Conservation (phyloP, 2,329 filamentous ascomycete genomes). For the Orbilia quercus region DNA sequence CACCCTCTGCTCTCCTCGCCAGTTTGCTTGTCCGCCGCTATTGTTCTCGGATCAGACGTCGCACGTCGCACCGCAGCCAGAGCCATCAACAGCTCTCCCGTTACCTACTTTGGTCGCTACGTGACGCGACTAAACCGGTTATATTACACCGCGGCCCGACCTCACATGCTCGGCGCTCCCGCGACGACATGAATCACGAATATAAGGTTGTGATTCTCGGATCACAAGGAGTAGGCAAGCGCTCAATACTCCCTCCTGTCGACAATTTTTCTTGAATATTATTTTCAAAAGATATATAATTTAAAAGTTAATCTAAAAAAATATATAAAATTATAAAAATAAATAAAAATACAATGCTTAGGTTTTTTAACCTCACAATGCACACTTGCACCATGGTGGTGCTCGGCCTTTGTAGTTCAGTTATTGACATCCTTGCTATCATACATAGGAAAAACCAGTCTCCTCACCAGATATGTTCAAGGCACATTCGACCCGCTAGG, state of each 20-base stretch:
- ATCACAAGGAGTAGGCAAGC: constrained; percentile 57
- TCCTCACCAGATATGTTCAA: constrained; percentile 59
- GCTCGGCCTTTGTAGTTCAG: too few species aligned
- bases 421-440: neutral
- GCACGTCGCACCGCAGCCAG: neutral
- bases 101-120: neutral
- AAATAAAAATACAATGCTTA: too few species aligned
- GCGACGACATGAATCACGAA: constrained; percentile 50
- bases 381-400: too few species aligned
- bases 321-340: too few species aligned
- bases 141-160: constrained; percentile 1
- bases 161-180: constrained; percentile 14
- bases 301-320: too few species aligned
- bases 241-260: constrained; percentile 18
- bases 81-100: neutral
- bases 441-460: constrained; percentile 47
- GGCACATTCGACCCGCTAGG: constrained; percentile 60
- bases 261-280: neutral
- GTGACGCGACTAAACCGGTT: neutral
- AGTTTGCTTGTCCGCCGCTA: too few species aligned
- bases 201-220: constrained; percentile 57
- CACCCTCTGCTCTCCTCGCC: too few species aligned
- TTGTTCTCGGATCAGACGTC: too few species aligned
- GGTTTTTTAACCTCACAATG: too few species aligned
- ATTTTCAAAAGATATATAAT: too few species aligned